Conservation (phyloP, 306 rosid genomes). For the cucumber (Cucumis sativus) region DNA sequence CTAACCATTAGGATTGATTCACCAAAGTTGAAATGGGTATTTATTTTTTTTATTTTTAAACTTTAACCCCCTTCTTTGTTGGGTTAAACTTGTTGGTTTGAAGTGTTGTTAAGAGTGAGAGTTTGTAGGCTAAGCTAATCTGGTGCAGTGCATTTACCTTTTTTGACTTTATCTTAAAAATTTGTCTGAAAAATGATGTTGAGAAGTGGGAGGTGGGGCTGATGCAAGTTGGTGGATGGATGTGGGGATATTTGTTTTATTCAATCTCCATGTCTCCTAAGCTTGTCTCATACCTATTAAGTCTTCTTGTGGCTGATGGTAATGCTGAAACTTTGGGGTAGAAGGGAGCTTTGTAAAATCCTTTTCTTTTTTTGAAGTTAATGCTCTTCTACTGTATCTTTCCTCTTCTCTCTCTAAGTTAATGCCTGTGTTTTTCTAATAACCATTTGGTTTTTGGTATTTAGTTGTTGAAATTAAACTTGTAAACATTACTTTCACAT, state of each 20-base stretch:
- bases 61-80: constrained; percentile 15
- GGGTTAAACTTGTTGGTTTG: constrained; percentile 24
- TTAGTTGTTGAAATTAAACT: neutral
- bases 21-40: constrained; percentile 12
- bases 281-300: constrained; percentile 21
- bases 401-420: neutral
- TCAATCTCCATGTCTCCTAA: constrained; percentile 26
- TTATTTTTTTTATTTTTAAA: constrained; percentile 9
- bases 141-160: constrained; percentile 16
- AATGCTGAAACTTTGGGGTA: constrained; percentile 6
- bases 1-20: constrained; percentile 21
- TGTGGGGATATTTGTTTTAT: constrained; percentile 27
- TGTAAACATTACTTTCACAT: neutral
- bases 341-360: neutral
- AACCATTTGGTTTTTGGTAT: neutral
- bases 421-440: no score
- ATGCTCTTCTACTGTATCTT: neutral
- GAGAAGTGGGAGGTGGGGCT: constrained; percentile 31
- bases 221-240: constrained; percentile 21
- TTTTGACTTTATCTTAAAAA: constrained; percentile 22
- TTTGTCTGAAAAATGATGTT: constrained; percentile 20
- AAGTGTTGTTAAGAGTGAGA: constrained; percentile 20
- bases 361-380: neutral
- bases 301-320: constrained; percentile 25
- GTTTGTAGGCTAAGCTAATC: constrained; percentile 16